A percentile compares a stretch with the other conserved stretches of the same genome.
Conservation (phyloP, 306 rosid genomes). For the Acmispon strigosus region DNA sequence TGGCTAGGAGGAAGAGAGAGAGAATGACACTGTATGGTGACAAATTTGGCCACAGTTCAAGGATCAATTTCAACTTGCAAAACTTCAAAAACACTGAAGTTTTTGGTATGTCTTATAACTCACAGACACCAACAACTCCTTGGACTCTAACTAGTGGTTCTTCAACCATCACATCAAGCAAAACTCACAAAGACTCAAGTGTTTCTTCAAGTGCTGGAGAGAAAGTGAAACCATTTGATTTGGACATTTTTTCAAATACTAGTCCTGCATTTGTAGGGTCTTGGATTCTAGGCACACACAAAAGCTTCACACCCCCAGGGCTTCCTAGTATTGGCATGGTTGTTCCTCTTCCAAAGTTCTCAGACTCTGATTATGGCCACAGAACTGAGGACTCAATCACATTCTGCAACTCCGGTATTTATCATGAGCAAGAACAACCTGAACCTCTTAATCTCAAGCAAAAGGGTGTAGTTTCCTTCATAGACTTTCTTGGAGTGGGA, state of each 20-base stretch:
- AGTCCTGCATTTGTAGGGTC: neutral
- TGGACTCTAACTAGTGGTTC: conserved; percentile 6
- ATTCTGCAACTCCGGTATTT: neutral
- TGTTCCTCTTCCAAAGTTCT: conserved; percentile 13
- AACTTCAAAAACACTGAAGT: neutral
- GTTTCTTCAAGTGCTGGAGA: conserved; percentile 13
- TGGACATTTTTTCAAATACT: neutral
- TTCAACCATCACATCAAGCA: conserved; percentile 14
- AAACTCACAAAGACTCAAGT: neutral
- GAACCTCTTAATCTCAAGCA: neutral
- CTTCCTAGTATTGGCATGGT: conserved; percentile 21
- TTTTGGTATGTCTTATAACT: neutral
- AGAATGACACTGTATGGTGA: conserved; percentile 17
- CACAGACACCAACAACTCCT: neutral
- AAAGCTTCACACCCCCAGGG: conserved; percentile 23
- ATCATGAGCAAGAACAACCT: neutral
- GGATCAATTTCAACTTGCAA: neutral
- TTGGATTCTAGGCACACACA: conserved; percentile 9
- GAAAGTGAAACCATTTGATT: neutral
- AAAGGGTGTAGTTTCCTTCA: conserved; percentile 36
- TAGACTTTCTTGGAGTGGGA: conserved; percentile 66
- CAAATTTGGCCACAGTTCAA: neutral
- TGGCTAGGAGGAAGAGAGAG: conserved; percentile 51
- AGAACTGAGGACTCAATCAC: neutral
- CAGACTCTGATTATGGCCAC: neutral